Conservation (phyloP, 352 stramenopile genomes). For the Pythium myriotylum region DNA sequence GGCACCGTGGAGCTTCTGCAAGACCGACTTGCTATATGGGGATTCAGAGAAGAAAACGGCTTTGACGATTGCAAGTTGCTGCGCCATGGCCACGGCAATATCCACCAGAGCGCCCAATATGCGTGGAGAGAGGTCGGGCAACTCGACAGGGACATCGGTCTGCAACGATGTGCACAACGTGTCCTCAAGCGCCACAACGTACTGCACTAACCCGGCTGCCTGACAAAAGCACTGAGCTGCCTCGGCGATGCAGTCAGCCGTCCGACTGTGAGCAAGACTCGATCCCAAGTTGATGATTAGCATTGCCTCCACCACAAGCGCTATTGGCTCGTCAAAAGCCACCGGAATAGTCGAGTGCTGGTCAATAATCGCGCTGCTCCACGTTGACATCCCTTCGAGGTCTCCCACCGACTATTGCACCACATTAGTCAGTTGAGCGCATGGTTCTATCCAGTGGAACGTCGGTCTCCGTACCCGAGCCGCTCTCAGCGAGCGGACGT, state of each 20-base stretch:
- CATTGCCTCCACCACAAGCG: constrained; percentile 30
- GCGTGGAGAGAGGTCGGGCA: constrained; percentile 19
- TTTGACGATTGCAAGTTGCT: constrained; percentile 48
- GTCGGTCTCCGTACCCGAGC: constrained; percentile 9
- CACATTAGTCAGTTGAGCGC: background rate
- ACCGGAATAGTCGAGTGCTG: constrained; percentile 22
- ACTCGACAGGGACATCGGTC: constrained; percentile 18
- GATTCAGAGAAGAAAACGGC: constrained; percentile 32
- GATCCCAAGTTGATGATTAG: constrained; percentile 33
- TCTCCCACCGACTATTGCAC: constrained; percentile 3
- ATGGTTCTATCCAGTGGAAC: too few relatives aligned
- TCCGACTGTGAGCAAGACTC: constrained; percentile 12
- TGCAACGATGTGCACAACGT: constrained; percentile 13
- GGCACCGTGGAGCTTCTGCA: constrained; percentile 41
- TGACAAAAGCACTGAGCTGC: constrained; percentile 19
- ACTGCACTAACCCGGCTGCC: constrained; percentile 20
- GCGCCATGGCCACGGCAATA: constrained; percentile 28
- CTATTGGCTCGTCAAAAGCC: constrained; percentile 42
- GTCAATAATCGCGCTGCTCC: constrained; percentile 16
- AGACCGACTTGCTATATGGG: constrained; percentile 31
- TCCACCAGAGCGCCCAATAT: constrained; percentile 18
- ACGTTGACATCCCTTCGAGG: constrained; percentile 5
- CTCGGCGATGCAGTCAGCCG: constrained; percentile 16
- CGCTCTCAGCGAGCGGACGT: constrained; percentile 18
- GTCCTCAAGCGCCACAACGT: constrained; percentile 19